These are phyloP conservation scores for Heterobasidion annosum DNA, from an alignment of 1,284 basidiomycete genomes.

Conservation along the genomic window DNA sequence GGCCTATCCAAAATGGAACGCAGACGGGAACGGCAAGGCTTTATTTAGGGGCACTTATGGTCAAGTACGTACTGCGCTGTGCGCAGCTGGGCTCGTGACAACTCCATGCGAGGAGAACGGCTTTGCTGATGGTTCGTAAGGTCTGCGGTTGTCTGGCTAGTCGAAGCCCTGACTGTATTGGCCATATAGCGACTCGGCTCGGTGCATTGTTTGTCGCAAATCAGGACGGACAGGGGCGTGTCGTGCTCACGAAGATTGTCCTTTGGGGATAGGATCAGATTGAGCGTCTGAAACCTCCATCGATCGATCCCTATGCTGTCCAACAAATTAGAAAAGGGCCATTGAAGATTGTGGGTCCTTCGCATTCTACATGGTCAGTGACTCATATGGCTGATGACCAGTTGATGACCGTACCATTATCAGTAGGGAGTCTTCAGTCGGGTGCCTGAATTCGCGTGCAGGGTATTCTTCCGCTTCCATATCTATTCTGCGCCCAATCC, in stretches of 20 bases:
- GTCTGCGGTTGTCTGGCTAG: too few relatives aligned
- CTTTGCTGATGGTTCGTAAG: slow-evolving; percentile 23
- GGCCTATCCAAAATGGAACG: neutral
- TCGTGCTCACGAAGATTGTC: slow-evolving; percentile 36
- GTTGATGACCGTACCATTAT: too few relatives aligned
- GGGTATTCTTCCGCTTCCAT: too few relatives aligned
- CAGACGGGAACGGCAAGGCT: slow-evolving; percentile 6
- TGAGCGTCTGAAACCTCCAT: too few relatives aligned
- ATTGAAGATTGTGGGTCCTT: too few relatives aligned
- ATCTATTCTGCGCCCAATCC: too few relatives aligned
- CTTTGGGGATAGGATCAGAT: slow-evolving; percentile 24
- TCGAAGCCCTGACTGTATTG: neutral
- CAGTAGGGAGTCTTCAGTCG: too few relatives aligned
- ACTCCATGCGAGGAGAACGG: slow-evolving; percentile 27
- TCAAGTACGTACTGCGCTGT: slow-evolving; percentile 34
- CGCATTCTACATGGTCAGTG: too few relatives aligned
- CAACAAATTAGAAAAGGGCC: too few relatives aligned
- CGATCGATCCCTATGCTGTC: too few relatives aligned
- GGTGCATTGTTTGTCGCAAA: slow-evolving; percentile 38
- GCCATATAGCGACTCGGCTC: slow-evolving; percentile 28
- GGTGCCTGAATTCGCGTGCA: too few relatives aligned
- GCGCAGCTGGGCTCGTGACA: slow-evolving; percentile 30
- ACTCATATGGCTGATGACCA: too few relatives aligned
- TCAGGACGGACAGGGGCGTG: slow-evolving; percentile 17
- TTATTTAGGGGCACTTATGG: slow-evolving; percentile 42